Conservation (phyloP, 2,329 filamentous ascomycete genomes). For the Fusarium continuum region DNA sequence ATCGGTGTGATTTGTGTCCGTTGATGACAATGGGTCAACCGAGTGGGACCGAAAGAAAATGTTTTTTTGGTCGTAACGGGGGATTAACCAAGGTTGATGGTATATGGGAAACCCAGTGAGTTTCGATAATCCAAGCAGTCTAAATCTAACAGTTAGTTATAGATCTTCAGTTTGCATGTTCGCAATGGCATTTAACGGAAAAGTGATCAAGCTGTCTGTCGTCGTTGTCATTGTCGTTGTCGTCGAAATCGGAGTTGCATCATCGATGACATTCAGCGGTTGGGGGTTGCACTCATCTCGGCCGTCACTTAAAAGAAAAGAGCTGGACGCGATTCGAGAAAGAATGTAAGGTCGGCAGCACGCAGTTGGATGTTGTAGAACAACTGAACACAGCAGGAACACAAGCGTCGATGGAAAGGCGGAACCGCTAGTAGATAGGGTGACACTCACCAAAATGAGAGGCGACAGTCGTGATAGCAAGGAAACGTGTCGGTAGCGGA, state of each 20-base stretch:
- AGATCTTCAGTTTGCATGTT: background rate
- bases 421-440: background rate
- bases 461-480: constrained; percentile 22
- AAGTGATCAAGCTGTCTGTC: background rate
- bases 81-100: constrained; percentile 15
- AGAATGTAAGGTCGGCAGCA: background rate
- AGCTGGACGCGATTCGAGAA: background rate
- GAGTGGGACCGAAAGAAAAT: constrained; percentile 3
- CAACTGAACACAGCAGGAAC: background rate
- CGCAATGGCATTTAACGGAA: background rate
- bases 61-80: constrained; percentile 28
- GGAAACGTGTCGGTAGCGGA: constrained; percentile 15
- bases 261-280: background rate
- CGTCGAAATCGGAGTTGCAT: background rate
- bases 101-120: constrained; percentile 19
- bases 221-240: background rate
- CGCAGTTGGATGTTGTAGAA: background rate
- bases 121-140: constrained; percentile 16
- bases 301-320: background rate
- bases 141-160: constrained; percentile 10
- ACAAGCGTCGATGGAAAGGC: background rate
- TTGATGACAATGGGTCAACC: constrained; percentile 6
- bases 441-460: constrained; percentile 37
- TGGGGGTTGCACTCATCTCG: background rate
- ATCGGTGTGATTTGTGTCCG: constrained; percentile 6